Conservation (phyloP, 768 basidiomycete species). For the Boletus edulis region DNA sequence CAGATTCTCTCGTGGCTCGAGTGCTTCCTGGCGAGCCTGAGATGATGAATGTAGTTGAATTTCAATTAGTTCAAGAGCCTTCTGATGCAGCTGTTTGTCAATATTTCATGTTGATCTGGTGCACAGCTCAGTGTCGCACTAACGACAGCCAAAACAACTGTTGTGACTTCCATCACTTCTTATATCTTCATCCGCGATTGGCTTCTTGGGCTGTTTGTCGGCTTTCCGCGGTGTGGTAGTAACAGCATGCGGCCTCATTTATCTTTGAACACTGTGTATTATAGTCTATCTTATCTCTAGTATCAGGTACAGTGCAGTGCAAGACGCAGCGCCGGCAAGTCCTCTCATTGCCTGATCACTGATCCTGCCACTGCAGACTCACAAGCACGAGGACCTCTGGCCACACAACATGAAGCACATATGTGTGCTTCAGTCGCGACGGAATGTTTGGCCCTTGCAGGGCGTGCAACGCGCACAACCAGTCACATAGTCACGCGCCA, state of each 20-base stretch:
- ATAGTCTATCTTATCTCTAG: constrained; percentile 7
- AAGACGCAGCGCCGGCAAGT: neutral
- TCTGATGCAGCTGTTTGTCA: neutral
- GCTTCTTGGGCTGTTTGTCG: constrained; percentile 20
- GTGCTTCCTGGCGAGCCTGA: neutral
- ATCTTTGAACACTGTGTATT: constrained; percentile 8
- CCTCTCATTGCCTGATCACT: neutral
- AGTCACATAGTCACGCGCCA: neutral
- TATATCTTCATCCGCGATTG: constrained; percentile 11
- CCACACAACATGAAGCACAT: too few species aligned
- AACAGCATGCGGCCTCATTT: constrained; percentile 1
- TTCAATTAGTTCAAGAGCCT: neutral
- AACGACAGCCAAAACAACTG: constrained; percentile 5
- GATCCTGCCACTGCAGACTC: constrained; percentile 1
- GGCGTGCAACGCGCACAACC: too few species aligned
- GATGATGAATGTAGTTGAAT: constrained; percentile 1
- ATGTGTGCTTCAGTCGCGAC: neutral
- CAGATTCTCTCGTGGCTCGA: constrained; percentile 1
- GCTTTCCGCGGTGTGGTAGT: constrained; percentile 22
- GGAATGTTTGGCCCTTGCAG: too few species aligned
- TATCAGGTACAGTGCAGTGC: neutral
- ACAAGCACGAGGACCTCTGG: constrained; percentile 3
- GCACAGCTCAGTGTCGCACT: constrained; percentile 6
- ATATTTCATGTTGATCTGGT: constrained; percentile 1
- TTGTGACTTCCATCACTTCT: neutral